phyloP scores from a whole-genome alignment of 2,329 filamentous ascomycete genomes.

The Nothophaeocryptopus gaeumannii region DNA sequence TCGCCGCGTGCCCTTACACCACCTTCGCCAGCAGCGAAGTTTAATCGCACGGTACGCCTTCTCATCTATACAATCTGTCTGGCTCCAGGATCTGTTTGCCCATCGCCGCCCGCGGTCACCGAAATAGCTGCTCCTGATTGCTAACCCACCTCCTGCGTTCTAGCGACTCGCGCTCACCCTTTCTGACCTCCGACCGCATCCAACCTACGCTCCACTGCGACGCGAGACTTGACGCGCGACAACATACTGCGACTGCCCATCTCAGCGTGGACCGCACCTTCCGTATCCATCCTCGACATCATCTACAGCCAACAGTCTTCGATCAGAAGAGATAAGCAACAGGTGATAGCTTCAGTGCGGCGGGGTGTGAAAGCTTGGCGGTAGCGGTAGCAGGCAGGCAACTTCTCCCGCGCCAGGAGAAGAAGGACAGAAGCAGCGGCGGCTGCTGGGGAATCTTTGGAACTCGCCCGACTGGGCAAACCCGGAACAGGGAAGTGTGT shows the following conservation, averaged over 20 bases:
- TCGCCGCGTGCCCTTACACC: slow-evolving; percentile 2
- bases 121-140: slow-evolving; percentile 5
- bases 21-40: slow-evolving; percentile 4
- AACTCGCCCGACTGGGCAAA: slow-evolving; percentile 26
- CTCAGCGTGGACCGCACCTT: background rate
- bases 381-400: slow-evolving; percentile 15
- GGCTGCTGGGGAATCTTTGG: slow-evolving; percentile 26
- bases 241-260: background rate
- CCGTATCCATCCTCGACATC: slow-evolving; percentile 7
- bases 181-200: background rate
- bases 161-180: background rate
- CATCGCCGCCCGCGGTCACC: background rate
- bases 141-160: background rate
- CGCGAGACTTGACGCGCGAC: slow-evolving; percentile 5
- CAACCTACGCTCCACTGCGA: slow-evolving; percentile 1
- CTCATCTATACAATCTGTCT: background rate
- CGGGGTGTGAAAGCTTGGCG: slow-evolving; percentile 4
- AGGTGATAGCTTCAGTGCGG: background rate
- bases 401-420: slow-evolving; percentile 11
- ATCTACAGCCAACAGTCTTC: slow-evolving; percentile 1
- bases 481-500: slow-evolving; percentile 23
- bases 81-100: background rate
- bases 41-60: slow-evolving; percentile 5
- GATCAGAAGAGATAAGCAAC: background rate
- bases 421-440: slow-evolving; percentile 15